Base-by-base conservation (phyloP, 2,329 filamentous ascomycete species). In the Fragosphaeria purpurea region DNA sequence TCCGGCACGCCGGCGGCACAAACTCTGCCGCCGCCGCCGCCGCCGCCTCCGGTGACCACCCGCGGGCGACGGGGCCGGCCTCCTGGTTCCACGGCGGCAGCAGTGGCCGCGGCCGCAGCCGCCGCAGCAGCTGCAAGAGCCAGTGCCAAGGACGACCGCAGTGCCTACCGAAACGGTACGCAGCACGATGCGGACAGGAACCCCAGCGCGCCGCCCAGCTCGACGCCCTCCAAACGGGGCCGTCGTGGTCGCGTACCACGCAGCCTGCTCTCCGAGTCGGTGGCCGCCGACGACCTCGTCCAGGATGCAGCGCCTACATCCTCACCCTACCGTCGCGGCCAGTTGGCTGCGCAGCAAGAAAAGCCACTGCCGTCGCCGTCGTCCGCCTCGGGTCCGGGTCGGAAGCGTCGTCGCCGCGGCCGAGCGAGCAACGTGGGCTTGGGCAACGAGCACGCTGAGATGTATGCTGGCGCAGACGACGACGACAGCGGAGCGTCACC, bases 1-100 rank as follows among this genome's bases (percentile, higher is more conserved):
- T 70, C 72, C 52, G 71, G 71, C 4, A 80, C 75, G 10, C 77
- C 77, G 1, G 69, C 53, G 34, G 51, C 51, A 63, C 22, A 22
- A 22, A 22, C 22, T 22, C 35, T 59, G 48, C 22, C 41, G 22
- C 31, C 41, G 4, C n/a, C 38, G 31, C 4, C 39, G 1, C 35
- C n/a, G 2, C 38, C 45, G 5, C 49, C 52, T 13, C 34, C 44
- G 34, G 13, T 13, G 5, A n/a, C 35, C 5, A 42, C 44, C 5
- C 46, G 52, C 12, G 43, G 46, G 5, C 46, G 52, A 5, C 49
- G 50, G 10, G 52, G 50, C 32, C 47, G 48, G 3, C 47, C 47
- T 6, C 50, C 46, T 12, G 43, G 50, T 34, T 44, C 49, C 32
- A 41, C 47, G 11, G 41, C 50, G 9, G 30, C 35, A 5, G 44